Evolutionary conservation across 805 yeast species (phyloP), one percentile per base, ranked within the genome.

Genomic region (Wickerhamiella brachini): DNA sequence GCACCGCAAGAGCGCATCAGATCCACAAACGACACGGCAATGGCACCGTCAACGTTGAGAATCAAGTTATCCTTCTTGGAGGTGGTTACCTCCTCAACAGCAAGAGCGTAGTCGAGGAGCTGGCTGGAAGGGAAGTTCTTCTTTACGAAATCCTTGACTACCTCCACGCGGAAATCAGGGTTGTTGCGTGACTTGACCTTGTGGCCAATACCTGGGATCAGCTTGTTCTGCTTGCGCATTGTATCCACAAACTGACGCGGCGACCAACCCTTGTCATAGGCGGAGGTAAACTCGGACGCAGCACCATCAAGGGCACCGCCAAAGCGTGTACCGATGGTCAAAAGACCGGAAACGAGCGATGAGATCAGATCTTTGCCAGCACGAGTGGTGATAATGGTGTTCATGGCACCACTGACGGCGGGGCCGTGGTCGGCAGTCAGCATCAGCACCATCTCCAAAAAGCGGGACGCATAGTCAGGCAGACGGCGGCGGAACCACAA

Each of bases 241-340:
- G 69, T 57, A 59, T 71, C 73, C 31, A 71, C 75, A 55, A 71
- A 71, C 60, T 70, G 68, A 41, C 75, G 69, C 22, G 75, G 75
- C 21, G 73, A 67, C 52, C 66, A 59, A 34, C 74, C 74, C 60
- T 65, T 64, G 60, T 71, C 75, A 57, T 59, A 68, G 44, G 75
- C 75, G 44, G 57, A 55, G 48, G 73, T 66, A 64, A 71, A 71
- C 60, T 71, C 75, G 51, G 65, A 62, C 31, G 75, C 75, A 43
- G 75, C 75, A 43, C 73, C 75, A 48, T 71, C 75, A 13, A 71
- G 63, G 42, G 75, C 75, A 54, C 75, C 75, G 49, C 75, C 75
- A 53, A 71, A 71, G 23, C 75, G 68, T 42, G 71, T 68, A 31
- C 75, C 75, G 45, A 71, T 71, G 48, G 75, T 71, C 50, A 71